A percentile compares a stretch with the other conserved stretches of the same genome.
Evolutionary conservation across 306 rosid species (phyloP).

Genomic region (Parietaria judaica): DNA sequence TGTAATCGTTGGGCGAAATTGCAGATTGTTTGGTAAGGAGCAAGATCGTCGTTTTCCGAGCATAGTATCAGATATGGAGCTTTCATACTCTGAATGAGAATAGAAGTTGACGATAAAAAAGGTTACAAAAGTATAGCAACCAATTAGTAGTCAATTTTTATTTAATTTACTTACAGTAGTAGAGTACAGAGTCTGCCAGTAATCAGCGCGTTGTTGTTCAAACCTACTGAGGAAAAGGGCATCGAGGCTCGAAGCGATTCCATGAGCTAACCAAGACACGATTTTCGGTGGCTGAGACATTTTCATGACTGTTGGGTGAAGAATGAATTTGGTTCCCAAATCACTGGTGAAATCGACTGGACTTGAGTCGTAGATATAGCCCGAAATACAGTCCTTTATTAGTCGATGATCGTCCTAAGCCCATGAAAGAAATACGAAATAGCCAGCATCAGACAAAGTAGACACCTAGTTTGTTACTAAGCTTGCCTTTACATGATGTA

Average conservation of each 20-base stretch:
- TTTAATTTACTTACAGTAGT: slow-evolving; percentile 50
- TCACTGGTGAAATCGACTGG: slow-evolving; percentile 96
- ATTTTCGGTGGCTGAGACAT: slow-evolving; percentile 71
- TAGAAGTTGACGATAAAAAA: slow-evolving; percentile 5
- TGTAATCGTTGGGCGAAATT: slow-evolving; percentile 58
- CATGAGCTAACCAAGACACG: slow-evolving; percentile 64
- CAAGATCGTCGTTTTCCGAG: slow-evolving; percentile 84
- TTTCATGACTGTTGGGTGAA: slow-evolving; percentile 70
- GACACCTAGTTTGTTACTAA: too few species aligned
- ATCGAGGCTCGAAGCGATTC: slow-evolving; percentile 86
- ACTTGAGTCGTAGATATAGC: slow-evolving; percentile 87
- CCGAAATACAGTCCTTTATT: slow-evolving; percentile 74
- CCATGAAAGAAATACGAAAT: neutral
- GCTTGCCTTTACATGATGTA: too few species aligned
- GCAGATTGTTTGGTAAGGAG: slow-evolving; percentile 60
- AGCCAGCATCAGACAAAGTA: neutral
- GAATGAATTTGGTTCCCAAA: slow-evolving; percentile 75
- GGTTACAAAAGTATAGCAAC: neutral
- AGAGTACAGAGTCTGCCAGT: slow-evolving; percentile 88
- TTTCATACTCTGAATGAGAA: slow-evolving; percentile 65
- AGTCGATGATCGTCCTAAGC: slow-evolving; percentile 62
- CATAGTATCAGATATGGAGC: slow-evolving; percentile 83
- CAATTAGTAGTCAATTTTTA: neutral
- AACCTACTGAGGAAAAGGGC: slow-evolving; percentile 75
- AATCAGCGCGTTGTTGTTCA: slow-evolving; percentile 88